phyloP scores from a whole-genome alignment of 352 stramenopile genomes.

The Phytophthora ramorum region DNA sequence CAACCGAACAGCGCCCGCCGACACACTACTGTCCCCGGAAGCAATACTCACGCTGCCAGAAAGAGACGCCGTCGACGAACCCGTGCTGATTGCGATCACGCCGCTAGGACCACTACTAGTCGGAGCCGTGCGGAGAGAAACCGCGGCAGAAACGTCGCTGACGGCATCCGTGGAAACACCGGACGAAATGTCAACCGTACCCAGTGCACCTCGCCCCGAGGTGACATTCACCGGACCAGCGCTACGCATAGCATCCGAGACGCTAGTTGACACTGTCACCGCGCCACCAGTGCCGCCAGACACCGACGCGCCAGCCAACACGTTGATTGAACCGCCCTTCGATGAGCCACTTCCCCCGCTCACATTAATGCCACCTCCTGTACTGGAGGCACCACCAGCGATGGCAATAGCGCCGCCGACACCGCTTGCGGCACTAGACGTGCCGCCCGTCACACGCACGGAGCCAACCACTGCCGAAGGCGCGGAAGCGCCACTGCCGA shows the following conservation, averaged over 20 bases:
- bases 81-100: slow-evolving; percentile 14
- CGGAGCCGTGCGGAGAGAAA: slow-evolving; percentile 21
- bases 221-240: slow-evolving; percentile 24
- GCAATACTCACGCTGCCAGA: slow-evolving; percentile 23
- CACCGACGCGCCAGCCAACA: slow-evolving; percentile 2
- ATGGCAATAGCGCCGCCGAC: slow-evolving; percentile 19
- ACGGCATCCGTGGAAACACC: slow-evolving; percentile 8
- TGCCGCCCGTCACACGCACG: slow-evolving; percentile 12
- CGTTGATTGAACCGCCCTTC: slow-evolving; percentile 37
- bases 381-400: slow-evolving; percentile 20
- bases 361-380: slow-evolving; percentile 19
- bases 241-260: slow-evolving; percentile 26
- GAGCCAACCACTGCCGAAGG: slow-evolving; percentile 10
- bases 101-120: slow-evolving; percentile 24
- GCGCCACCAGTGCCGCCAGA: slow-evolving; percentile 8
- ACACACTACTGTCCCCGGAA: slow-evolving; percentile 20
- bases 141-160: slow-evolving; percentile 21
- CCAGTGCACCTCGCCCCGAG: slow-evolving; percentile 23
- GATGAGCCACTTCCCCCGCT: slow-evolving; percentile 21
- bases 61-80: slow-evolving; percentile 13
- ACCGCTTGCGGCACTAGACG: slow-evolving; percentile 12
- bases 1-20: slow-evolving; percentile 12
- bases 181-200: slow-evolving; percentile 25
- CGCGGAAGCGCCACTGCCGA: slow-evolving; percentile 17
- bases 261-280: slow-evolving; percentile 16